Conservation (phyloP, 2,329 filamentous ascomycete genomes). For the Alternaria ethzedia region DNA sequence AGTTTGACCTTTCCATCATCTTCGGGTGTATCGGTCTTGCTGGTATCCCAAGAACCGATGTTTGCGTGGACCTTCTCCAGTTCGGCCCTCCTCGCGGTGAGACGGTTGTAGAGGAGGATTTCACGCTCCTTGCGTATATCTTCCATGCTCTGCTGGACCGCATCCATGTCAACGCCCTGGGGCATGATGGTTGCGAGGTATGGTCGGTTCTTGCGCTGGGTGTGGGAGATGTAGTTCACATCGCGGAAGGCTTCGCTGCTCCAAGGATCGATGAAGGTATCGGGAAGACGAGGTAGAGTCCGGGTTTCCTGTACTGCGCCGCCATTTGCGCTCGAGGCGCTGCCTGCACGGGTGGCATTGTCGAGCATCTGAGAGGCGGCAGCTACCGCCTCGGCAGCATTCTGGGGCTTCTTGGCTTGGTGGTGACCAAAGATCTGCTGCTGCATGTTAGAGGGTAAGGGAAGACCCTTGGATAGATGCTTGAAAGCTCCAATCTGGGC, state of each 20-base stretch:
- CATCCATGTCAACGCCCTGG: slow-evolving; percentile 84
- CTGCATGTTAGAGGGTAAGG: slow-evolving; percentile 79
- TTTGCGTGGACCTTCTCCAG: slow-evolving; percentile 85
- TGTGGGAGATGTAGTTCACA: slow-evolving; percentile 83
- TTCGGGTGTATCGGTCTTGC: slow-evolving; percentile 69
- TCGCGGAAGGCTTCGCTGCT: slow-evolving; percentile 54
- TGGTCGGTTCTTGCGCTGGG: slow-evolving; percentile 74
- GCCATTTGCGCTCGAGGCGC: slow-evolving; percentile 47
- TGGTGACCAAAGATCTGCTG: slow-evolving; percentile 81
- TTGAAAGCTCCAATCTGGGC: slow-evolving; percentile 94
- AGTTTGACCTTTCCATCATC: slow-evolving; percentile 81
- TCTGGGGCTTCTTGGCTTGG: slow-evolving; percentile 60
- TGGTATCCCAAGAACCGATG: slow-evolving; percentile 83
- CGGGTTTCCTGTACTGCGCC: slow-evolving; percentile 43
- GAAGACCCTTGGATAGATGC: slow-evolving; percentile 83
- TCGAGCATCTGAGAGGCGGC: slow-evolving; percentile 60
- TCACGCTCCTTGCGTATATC: slow-evolving; percentile 84
- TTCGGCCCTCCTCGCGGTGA: slow-evolving; percentile 83
- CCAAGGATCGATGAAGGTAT: slow-evolving; percentile 60
- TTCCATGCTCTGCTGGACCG: slow-evolving; percentile 39
- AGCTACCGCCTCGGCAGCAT: slow-evolving; percentile 49
- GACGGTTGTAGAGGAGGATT: slow-evolving; percentile 85
- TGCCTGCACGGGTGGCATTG: slow-evolving; percentile 52
- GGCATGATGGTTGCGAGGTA: slow-evolving; percentile 90
- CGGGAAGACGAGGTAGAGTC: slow-evolving; percentile 50